Evolutionary conservation across 73 alveolate species (phyloP), one percentile per base, ranked within the genome.

Genomic region (Blepharisma stoltei): DNA sequence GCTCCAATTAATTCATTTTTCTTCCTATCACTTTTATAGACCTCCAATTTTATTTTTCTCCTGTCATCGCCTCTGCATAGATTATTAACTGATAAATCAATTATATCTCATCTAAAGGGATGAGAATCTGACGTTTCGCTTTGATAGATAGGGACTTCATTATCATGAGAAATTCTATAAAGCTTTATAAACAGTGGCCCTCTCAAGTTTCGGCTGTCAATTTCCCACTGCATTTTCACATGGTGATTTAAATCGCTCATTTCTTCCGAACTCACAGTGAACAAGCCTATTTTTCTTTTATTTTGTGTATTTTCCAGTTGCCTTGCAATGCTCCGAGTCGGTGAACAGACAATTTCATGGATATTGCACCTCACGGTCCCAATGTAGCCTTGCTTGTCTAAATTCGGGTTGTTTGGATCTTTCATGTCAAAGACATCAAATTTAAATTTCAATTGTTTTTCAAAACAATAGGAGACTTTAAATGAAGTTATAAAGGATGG

Each of bases 11-110:
- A 78, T 48, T 81, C 80, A 32, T 32, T 32, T 52, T 73, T 73
- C 11, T 73, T 67, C 21, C 77, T 77, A 41, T 53, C 65, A 23
- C 41, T 69, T 82, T 84, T 80, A 66, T 60, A 82, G 9, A 84
- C 55, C 75, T 84, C 94, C n/a, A 71, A 53, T 55, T 54, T 73
- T 27, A 68, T 47, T 27, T 66, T 54, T 4, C 82, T 83, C 60
- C 78, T 43, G 6, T 83, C 86, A 66, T 83, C 86, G 6, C 78
- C 83, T 60, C 81, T 81, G 67, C 90, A 85, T 8, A 88, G 47
- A 54, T 79, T 55, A 7, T 71, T 70, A 9, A 84, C 44, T 8
- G 94, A 66, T 18, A 83, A 53, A 77, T 88, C 87, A 45, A 55
- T 50, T 0, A 88, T 87, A 49, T 87, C 76, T 89, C 92, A 86